These are phyloP conservation scores for Paramecium sonneborni DNA, from an alignment of 73 alveolate genomes.

Conservation along the genomic window DNA sequence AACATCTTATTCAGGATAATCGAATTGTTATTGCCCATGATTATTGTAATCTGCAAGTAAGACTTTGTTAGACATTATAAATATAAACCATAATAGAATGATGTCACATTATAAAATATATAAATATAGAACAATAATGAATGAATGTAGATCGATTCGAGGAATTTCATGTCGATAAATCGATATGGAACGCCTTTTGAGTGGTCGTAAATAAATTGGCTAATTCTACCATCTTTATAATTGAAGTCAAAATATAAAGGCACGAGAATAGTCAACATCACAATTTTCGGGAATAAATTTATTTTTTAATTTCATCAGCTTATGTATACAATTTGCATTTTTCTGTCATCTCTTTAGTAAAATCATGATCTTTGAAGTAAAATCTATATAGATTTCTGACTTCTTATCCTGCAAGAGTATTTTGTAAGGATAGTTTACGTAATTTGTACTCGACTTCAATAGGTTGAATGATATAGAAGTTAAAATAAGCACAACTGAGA, in stretches of 20 bases:
- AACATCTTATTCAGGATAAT: conserved; percentile 14
- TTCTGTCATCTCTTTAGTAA: not conserved
- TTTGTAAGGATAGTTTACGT: not conserved
- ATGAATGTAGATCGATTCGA: not conserved
- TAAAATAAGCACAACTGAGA: not conserved
- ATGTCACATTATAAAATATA: not conserved
- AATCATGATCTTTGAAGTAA: not conserved
- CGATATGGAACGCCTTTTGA: not conserved
- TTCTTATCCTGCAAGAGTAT: conserved; percentile 27
- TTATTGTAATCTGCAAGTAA: not conserved
- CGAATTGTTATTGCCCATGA: not conserved
- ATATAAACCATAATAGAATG: conserved; percentile 18
- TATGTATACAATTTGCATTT: not conserved
- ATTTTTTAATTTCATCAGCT: conserved; percentile 24
- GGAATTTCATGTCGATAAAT: not conserved
- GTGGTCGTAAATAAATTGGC: conserved; percentile 6
- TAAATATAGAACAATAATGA: not conserved
- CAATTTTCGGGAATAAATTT: not conserved
- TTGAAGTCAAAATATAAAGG: not conserved
- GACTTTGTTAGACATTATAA: not conserved
- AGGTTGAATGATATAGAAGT: not conserved
- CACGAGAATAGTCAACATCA: conserved; percentile 13
- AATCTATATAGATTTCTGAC: conserved; percentile 30
- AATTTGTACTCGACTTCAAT: not conserved
- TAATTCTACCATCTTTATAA: conserved; percentile 22